A percentile compares a stretch with the other conserved stretches of the same genome.
Evolutionary conservation across 768 basidiomycete genomes (phyloP).

Genomic region (Cyclocybe cylindracea): DNA sequence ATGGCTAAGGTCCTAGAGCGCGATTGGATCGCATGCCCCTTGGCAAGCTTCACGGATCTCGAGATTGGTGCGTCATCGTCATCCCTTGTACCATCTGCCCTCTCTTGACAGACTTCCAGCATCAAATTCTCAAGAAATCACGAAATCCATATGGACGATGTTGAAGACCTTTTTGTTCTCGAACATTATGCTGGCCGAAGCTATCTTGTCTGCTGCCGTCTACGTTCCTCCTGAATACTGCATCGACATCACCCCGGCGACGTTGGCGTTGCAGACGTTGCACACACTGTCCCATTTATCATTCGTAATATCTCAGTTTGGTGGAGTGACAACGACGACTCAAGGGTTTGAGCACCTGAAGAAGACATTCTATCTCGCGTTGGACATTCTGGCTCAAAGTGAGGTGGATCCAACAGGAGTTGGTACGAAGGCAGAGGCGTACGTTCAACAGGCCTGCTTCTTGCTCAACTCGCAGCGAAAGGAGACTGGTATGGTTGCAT

Average conservation of each 20-base stretch:
- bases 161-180: slow-evolving; percentile 80
- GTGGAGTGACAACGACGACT: slow-evolving; percentile 60
- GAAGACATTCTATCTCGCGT: slow-evolving; percentile 71
- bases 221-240: slow-evolving; percentile 46
- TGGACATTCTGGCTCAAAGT: slow-evolving; percentile 64
- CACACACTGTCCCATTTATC: slow-evolving; percentile 66
- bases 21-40: slow-evolving; percentile 46
- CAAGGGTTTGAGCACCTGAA: slow-evolving; percentile 73
- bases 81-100: slow-evolving; percentile 1
- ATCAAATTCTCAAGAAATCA: slow-evolving; percentile 42
- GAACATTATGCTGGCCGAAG: slow-evolving; percentile 67
- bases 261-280: slow-evolving; percentile 56
- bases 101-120: slow-evolving; percentile 27
- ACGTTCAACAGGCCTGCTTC: slow-evolving; percentile 28
- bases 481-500: slow-evolving; percentile 22
- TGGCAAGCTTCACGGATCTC: slow-evolving; percentile 34
- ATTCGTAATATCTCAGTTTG: slow-evolving; percentile 80
- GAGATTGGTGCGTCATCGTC: slow-evolving; percentile 28
- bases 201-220: slow-evolving; percentile 54
- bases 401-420: slow-evolving; percentile 25
- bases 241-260: slow-evolving; percentile 33
- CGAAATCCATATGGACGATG: slow-evolving; percentile 60
- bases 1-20: slow-evolving; percentile 46
- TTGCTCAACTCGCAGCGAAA: slow-evolving; percentile 22
- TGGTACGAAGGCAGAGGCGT: slow-evolving; percentile 25